Percentiles rank a stretch among this genome's conserved stretches.
These are phyloP conservation scores for Plasmodium vinckei DNA, from an alignment of 169 alveolate species.

Conservation along the genomic window DNA sequence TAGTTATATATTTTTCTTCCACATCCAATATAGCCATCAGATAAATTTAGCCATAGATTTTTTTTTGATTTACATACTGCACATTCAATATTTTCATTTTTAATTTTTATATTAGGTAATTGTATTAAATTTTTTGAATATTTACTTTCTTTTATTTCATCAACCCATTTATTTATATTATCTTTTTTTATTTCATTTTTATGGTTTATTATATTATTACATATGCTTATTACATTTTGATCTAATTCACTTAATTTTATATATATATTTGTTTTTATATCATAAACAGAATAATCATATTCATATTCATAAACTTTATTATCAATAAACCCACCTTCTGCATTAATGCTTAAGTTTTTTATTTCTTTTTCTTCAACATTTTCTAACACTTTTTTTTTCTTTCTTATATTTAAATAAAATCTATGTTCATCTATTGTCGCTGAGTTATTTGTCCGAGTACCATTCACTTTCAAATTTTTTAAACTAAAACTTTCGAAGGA, in stretches of 20 bases:
- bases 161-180: constrained; percentile 40
- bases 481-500: constrained; percentile 63
- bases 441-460: constrained; percentile 5
- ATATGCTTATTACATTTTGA: constrained; percentile 18
- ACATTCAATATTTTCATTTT: constrained; percentile 59
- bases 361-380: constrained; percentile 44
- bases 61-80: constrained; percentile 67
- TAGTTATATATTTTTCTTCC: constrained; percentile 89
- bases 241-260: constrained; percentile 35
- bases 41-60: constrained; percentile 58
- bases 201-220: constrained; percentile 45
- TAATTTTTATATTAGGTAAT: constrained; percentile 32
- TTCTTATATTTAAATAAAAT: constrained; percentile 48
- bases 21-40: constrained; percentile 90
- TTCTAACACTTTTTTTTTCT: constrained; percentile 44
- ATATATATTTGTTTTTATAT: constrained; percentile 13
- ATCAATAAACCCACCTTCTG: constrained; percentile 62
- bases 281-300: constrained; percentile 29
- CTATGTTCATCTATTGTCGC: constrained; percentile 14
- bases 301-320: constrained; percentile 38
- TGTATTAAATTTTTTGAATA: constrained; percentile 62
- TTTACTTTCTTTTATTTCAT: constrained; percentile 64
- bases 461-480: constrained; percentile 22
- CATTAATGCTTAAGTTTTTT: constrained; percentile 29
- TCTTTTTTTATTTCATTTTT: constrained; percentile 55